Evolutionary conservation across 352 stramenopile genomes (phyloP).

Genomic region (Globisporangium acanthophoron): DNA sequence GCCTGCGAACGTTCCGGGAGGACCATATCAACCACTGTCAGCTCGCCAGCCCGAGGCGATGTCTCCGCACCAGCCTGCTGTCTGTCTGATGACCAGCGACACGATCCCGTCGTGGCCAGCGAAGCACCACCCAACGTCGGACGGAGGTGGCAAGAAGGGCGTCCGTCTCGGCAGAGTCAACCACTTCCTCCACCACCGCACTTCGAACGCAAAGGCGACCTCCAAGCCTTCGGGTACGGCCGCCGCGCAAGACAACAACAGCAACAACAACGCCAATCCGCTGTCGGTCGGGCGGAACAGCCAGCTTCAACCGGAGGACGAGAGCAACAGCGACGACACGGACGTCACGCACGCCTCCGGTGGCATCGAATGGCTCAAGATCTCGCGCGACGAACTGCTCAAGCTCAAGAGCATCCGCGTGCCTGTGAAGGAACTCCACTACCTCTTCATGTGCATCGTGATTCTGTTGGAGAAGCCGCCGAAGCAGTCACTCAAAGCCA

Average conservation of each 20-base stretch:
- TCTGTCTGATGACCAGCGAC: slow-evolving; percentile 49
- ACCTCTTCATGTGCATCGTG: slow-evolving; percentile 76
- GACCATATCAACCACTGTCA: slow-evolving; percentile 13
- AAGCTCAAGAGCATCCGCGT: slow-evolving; percentile 61
- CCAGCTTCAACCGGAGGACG: slow-evolving; percentile 14
- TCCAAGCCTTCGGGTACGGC: not conserved
- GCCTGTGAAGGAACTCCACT: slow-evolving; percentile 65
- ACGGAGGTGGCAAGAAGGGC: slow-evolving; percentile 43
- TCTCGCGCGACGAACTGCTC: slow-evolving; percentile 62
- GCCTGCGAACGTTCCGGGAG: slow-evolving; percentile 7
- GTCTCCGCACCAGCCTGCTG: slow-evolving; percentile 19
- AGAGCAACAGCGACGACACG: slow-evolving; percentile 7
- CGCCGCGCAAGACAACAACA: not conserved
- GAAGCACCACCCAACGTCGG: slow-evolving; percentile 46
- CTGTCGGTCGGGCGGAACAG: slow-evolving; percentile 17
- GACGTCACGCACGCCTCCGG: slow-evolving; percentile 17
- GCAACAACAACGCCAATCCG: slow-evolving; percentile 6
- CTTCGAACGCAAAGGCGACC: slow-evolving; percentile 1
- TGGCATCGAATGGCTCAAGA: slow-evolving; percentile 55
- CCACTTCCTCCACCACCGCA: slow-evolving; percentile 45
- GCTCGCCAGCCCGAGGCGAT: not conserved
- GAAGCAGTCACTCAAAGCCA: slow-evolving; percentile 27
- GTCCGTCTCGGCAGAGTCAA: slow-evolving; percentile 59
- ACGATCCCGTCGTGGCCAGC: slow-evolving; percentile 56
- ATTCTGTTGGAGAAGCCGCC: slow-evolving; percentile 51